Base-by-base conservation (phyloP, 2,329 filamentous ascomycete species). In the Aspergillus viridinutans region DNA sequence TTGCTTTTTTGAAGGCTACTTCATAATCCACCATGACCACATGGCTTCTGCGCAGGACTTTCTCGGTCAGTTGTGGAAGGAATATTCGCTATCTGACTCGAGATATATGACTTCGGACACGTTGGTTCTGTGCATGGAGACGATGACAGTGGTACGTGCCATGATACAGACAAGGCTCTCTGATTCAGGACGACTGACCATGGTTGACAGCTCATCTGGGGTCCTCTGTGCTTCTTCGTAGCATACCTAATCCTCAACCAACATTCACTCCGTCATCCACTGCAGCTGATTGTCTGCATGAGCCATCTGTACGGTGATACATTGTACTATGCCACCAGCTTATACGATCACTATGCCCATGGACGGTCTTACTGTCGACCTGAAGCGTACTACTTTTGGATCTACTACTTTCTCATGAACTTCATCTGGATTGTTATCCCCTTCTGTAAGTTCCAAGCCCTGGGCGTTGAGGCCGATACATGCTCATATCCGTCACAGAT, bases 41-140 rank as follows among this genome's bases (percentile, higher is more conserved):
- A 81, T 96, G 70, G 84, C 86, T 0, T 78, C 82, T 10, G 84
- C 84, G 58, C 87, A 91, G 70, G 85, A 87, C 54, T 76, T 94
- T 7, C 88, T 92, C 56, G 90, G 88, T 2, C 90, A 96, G 77
- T 79, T 96, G 48, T 96, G 92, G 92, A 96, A 96, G 71, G 92
- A 96, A 74, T 96, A 96, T 71, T 83, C 90, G 3, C 81, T 92
- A 35, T 92, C 90, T 2, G 92, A 96, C 76, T 95, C 91, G 54
- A 83, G 92, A 47, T 96, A 96, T 69, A 78, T 96, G 64, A 92
- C 88, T 2, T 85, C 86, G 20, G 89, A 94, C 69, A 82, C 87
- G 1, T 92, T 96, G 67, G 91, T 94, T 64, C 78, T 96, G n/a
- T 92, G 89, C 72, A 87, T 96, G 73, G 92, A 96, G 79, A 85